Evolutionary conservation across 495 filamentous ascomycete species (phyloP).

Genomic region (Tuber calosporum): DNA sequence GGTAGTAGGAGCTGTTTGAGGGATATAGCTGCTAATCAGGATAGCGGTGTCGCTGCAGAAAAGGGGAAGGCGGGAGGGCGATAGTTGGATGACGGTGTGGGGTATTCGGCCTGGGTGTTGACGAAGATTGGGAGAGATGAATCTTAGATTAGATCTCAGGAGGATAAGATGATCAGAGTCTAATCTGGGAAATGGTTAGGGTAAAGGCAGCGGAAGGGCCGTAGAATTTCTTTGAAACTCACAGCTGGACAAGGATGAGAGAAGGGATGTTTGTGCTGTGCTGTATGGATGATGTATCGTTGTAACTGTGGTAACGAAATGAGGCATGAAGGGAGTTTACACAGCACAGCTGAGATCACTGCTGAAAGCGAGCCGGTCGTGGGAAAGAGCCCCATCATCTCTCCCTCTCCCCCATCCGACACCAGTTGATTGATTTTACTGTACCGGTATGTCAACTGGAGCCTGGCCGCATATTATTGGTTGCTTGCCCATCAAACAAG

Average conservation of each 20-base stretch:
- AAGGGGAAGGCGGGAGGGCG: neutral
- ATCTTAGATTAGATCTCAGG: slow-evolving; percentile 2
- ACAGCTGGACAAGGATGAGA: neutral
- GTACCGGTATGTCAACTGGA: neutral
- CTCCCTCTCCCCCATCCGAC: neutral
- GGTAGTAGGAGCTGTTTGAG: slow-evolving; percentile 31
- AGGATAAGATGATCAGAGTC: neutral
- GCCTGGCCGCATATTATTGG: neutral
- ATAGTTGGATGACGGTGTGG: slow-evolving; percentile 6
- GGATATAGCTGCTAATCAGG: slow-evolving; percentile 26
- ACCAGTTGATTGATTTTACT: neutral
- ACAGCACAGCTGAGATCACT: neutral
- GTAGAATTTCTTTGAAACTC: neutral
- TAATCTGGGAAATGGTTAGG: neutral
- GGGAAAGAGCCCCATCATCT: neutral
- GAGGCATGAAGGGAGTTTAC: neutral
- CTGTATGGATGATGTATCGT: neutral
- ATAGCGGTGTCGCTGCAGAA: slow-evolving; percentile 13
- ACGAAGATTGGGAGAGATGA: slow-evolving; percentile 8
- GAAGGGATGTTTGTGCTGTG: neutral
- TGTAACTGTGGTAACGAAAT: slow-evolving; percentile 8
- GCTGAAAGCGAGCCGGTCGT: neutral
- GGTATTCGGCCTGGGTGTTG: slow-evolving; percentile 26
- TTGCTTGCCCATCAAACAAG: neutral
- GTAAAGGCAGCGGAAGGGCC: neutral